A percentile compares a stretch with the other conserved stretches of the same genome.
phyloP scores from a whole-genome alignment of 2,329 filamentous ascomycete species.

The Aspergillus puulaauensis region DNA sequence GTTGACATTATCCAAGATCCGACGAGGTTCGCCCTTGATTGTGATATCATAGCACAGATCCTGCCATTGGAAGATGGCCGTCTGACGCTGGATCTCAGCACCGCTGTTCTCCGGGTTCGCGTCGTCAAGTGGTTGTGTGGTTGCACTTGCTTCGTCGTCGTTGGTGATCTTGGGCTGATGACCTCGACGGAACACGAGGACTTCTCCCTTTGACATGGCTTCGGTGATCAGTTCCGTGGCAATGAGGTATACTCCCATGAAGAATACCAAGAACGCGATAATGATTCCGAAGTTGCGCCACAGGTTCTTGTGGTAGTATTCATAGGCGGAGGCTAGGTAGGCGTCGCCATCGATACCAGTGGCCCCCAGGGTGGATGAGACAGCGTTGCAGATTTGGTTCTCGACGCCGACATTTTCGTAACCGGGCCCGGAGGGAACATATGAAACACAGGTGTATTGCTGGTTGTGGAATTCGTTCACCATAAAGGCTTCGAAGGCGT shows the following conservation, averaged over 20 bases:
- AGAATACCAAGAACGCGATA: slow-evolving; percentile 60
- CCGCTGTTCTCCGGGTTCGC: slow-evolving; percentile 12
- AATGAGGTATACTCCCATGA: slow-evolving; percentile 56
- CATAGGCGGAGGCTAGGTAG: slow-evolving; percentile 55
- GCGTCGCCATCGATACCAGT: slow-evolving; percentile 56
- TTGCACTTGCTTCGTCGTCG: not conserved
- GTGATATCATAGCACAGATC: slow-evolving; percentile 80
- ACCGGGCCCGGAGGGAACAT: slow-evolving; percentile 34
- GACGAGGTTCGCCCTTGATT: slow-evolving; percentile 72
- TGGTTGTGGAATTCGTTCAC: slow-evolving; percentile 73
- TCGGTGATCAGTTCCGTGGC: slow-evolving; percentile 46
- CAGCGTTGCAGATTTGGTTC: slow-evolving; percentile 54
- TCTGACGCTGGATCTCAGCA: slow-evolving; percentile 60
- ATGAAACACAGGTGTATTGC: slow-evolving; percentile 51
- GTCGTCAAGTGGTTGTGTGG: slow-evolving; percentile 38
- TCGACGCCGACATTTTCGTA: slow-evolving; percentile 33
- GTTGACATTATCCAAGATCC: slow-evolving; percentile 80
- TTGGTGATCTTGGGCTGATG: slow-evolving; percentile 2
- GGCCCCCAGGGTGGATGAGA: slow-evolving; percentile 57
- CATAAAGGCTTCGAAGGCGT: slow-evolving; percentile 76
- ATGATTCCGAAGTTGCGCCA: slow-evolving; percentile 71
- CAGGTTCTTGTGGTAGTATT: slow-evolving; percentile 57
- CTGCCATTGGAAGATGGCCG: slow-evolving; percentile 81
- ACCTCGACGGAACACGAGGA: slow-evolving; percentile 67
- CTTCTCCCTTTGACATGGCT: slow-evolving; percentile 64